A percentile compares a stretch with the other conserved stretches of the same genome.
These are phyloP conservation scores for Cantharellus anzutake DNA, from an alignment of 768 basidiomycete species.

Conservation along the genomic window DNA sequence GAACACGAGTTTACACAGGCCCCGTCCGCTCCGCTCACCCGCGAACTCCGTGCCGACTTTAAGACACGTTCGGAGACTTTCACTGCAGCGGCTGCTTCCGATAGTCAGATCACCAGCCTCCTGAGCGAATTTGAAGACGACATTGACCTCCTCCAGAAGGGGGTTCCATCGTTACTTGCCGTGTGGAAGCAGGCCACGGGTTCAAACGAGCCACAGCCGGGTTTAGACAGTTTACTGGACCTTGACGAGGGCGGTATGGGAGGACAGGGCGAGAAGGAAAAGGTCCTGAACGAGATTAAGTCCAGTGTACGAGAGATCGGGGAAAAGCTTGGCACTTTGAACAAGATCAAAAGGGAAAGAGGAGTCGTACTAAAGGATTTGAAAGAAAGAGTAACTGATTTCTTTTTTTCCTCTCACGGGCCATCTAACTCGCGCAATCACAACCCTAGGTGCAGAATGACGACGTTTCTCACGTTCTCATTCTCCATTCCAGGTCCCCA, in stretches of 20 bases:
- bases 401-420: neutral
- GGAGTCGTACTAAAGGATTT: slow-evolving; percentile 79
- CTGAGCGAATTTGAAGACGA: slow-evolving; percentile 28
- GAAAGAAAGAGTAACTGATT: slow-evolving; percentile 65
- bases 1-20: slow-evolving; percentile 74
- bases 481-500: slow-evolving; percentile 74
- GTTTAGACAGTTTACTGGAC: slow-evolving; percentile 35
- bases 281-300: slow-evolving; percentile 47
- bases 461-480: slow-evolving; percentile 86
- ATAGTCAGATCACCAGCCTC: slow-evolving; percentile 49
- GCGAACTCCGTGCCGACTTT: slow-evolving; percentile 54
- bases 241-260: slow-evolving; percentile 24
- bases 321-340: slow-evolving; percentile 54
- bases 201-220: slow-evolving; percentile 27
- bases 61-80: slow-evolving; percentile 54
- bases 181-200: slow-evolving; percentile 38
- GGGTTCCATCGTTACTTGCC: slow-evolving; percentile 13
- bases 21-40: slow-evolving; percentile 57
- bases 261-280: slow-evolving; percentile 31
- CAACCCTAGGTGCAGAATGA: slow-evolving; percentile 65
- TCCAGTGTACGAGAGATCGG: slow-evolving; percentile 56
- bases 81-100: slow-evolving; percentile 59
- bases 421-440: neutral
- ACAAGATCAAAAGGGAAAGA: slow-evolving; percentile 71
- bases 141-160: too few species aligned